Conservation (phyloP, 345 rosid species). For the Cardiospermum halicacabum region DNA sequence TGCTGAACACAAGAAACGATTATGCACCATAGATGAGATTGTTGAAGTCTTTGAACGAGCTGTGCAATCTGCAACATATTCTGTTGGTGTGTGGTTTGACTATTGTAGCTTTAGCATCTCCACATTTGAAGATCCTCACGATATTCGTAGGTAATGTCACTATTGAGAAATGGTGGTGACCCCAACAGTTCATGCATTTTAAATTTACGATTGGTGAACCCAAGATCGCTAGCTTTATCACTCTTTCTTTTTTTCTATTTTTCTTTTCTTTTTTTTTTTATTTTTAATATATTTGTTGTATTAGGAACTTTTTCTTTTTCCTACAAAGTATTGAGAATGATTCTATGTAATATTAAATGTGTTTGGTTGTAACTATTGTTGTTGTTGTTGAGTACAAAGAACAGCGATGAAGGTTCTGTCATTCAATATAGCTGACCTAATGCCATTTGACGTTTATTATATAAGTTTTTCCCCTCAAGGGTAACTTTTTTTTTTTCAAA, state of each 20-base stretch:
- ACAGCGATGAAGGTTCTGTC: too few species aligned
- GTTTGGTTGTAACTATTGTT: background rate
- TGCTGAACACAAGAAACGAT: conserved; percentile 51
- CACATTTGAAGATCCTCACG: conserved; percentile 58
- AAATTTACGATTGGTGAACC: background rate
- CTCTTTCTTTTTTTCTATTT: too few species aligned
- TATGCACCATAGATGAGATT: conserved; percentile 53
- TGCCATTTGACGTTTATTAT: background rate
- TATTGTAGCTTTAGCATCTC: conserved; percentile 58
- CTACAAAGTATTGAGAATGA: background rate
- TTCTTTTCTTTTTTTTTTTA: background rate
- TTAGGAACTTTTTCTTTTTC: background rate
- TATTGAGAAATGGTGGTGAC: background rate
- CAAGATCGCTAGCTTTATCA: background rate
- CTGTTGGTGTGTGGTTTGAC: conserved; percentile 69
- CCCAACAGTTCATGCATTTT: background rate
- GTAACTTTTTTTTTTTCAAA: background rate
- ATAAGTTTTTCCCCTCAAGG: conserved; percentile 6
- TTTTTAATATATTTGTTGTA: too few species aligned
- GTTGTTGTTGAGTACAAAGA: too few species aligned
- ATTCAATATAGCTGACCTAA: background rate
- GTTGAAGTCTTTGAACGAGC: conserved; percentile 73
- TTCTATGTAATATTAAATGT: background rate
- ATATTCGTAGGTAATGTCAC: conserved; percentile 61
- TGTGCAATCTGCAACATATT: conserved; percentile 61